phyloP scores from a whole-genome alignment of 805 yeast genomes.

The Cyberlindnera euphorbiae region DNA sequence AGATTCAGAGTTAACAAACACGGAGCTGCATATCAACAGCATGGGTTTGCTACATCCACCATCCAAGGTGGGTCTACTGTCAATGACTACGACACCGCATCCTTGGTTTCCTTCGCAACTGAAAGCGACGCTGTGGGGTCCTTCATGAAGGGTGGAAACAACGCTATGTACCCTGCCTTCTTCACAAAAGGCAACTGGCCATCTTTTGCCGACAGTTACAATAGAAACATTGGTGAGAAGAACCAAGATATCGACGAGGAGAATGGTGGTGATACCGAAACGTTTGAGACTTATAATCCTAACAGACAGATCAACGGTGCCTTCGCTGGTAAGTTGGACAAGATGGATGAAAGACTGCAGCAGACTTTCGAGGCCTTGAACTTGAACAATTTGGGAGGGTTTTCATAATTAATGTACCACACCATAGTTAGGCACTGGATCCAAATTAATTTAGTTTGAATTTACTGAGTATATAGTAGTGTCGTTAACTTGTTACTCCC shows the following conservation, averaged over 20 bases:
- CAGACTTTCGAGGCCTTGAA: constrained; percentile 14
- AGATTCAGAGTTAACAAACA: constrained; percentile 12
- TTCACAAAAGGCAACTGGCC: constrained; percentile 24
- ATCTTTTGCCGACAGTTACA: constrained; percentile 19
- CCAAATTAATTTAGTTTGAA: too few species aligned
- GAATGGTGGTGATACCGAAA: constrained; percentile 1
- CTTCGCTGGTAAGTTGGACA: constrained; percentile 31
- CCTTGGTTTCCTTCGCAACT: constrained; percentile 34
- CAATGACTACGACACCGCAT: constrained; percentile 33
- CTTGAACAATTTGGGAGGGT: constrained; percentile 19
- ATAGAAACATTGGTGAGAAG: constrained; percentile 3
- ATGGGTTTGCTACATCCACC: constrained; percentile 8
- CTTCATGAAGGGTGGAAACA: constrained; percentile 7
- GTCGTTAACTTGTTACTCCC: constrained; percentile 38
- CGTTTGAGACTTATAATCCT: constrained; percentile 17
- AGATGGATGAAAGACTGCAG: constrained; percentile 13
- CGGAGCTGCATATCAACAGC: constrained; percentile 6
- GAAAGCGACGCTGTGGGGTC: constrained; percentile 20
- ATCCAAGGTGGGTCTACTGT: constrained; percentile 17
- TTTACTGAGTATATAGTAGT: too few species aligned
- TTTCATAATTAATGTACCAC: too few species aligned
- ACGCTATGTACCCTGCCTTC: constrained; percentile 16
- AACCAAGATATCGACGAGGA: constrained; percentile 1
- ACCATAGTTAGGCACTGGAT: too few species aligned
- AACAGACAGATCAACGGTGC: constrained; percentile 27